These are phyloP conservation scores for Eimeria falciformis DNA, from an alignment of 169 alveolate genomes.

Conservation along the genomic window DNA sequence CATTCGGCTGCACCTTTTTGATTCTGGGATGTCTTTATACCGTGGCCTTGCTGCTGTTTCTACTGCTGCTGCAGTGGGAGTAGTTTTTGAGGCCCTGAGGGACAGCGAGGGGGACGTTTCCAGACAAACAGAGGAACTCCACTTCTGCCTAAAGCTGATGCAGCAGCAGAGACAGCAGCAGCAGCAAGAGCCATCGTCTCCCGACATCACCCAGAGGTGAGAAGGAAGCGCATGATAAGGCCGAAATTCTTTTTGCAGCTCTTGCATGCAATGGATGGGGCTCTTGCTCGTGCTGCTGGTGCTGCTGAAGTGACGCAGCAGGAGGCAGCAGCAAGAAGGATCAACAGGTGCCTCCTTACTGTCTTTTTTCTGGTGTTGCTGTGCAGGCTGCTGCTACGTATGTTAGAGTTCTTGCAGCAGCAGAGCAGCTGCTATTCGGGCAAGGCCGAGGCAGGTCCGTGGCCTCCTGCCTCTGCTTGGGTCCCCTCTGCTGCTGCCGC, in stretches of 20 bases:
- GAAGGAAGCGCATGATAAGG: not conserved
- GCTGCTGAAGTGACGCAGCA: not conserved
- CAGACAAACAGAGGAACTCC: not conserved
- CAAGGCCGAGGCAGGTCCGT: not conserved
- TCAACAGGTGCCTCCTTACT: not conserved
- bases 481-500: constrained; percentile 21
- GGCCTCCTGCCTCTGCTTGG: constrained; percentile 18
- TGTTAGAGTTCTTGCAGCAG: constrained; percentile 47
- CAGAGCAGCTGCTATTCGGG: constrained; percentile 50
- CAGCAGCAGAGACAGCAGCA: constrained; percentile 31
- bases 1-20: constrained; percentile 12
- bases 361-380: not conserved
- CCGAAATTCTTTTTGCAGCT: constrained; percentile 9
- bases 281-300: not conserved
- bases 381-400: constrained; percentile 51
- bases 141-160: not conserved
- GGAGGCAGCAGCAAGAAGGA: not conserved
- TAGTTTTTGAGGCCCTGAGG: not conserved
- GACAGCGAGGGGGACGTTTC: not conserved
- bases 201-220: not conserved
- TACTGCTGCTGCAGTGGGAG: constrained; percentile 35
- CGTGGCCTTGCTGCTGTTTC: constrained; percentile 24
- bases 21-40: constrained; percentile 50
- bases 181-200: not conserved
- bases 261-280: not conserved